Evolutionary conservation across 2,329 filamentous ascomycete genomes (phyloP), one percentile per base, ranked within the genome.

Genomic region (Neophaeococcomyces aloes): DNA sequence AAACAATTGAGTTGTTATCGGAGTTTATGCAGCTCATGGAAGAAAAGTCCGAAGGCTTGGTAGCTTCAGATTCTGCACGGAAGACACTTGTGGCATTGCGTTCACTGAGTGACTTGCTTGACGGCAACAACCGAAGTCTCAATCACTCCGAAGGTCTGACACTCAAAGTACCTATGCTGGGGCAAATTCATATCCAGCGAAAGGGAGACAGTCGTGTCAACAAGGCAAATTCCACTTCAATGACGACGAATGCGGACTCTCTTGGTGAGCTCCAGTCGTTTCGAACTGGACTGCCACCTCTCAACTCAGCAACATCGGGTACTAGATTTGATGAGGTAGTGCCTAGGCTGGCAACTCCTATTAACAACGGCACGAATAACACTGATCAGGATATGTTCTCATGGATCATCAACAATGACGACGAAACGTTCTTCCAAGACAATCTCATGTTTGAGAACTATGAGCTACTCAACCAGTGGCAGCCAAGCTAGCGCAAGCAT

Each of bases 141-240:
- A 14, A 27, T 5, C 10, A 19, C 25, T 15, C 34, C 30, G 21
- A 29, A 17, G 32, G 43, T 14, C 31, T 50, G 40, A 42, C 18
- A 17, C 18, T 50, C n/a, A 50, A 31, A 25, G 48, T 50, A 3
- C 48, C 48, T 14, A 15, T 48, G 13, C 46, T 50, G 3, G 48
- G 48, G 18, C 42, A 38, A 14, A 38, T 50, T n/a, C 44, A 40
- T 15, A 34, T 50, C 14, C 47, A 31, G 23, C 29, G 13, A 11
- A 13, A 19, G 8, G 29, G 10, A 23, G 23, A 10, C 5, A 27
- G 10, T 27, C 23, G 23, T 27, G 23, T 10, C 5, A 27, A 27
- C 10, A 10, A 27, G 5, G 10, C 5, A 10, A 10, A 10, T 15
- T 32, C 10, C 10, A 5, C 5, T 27, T 6, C 23, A 5, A 27